phyloP scores from a whole-genome alignment of 1,284 basidiomycete species.

The Chalciporus piperatoides region DNA sequence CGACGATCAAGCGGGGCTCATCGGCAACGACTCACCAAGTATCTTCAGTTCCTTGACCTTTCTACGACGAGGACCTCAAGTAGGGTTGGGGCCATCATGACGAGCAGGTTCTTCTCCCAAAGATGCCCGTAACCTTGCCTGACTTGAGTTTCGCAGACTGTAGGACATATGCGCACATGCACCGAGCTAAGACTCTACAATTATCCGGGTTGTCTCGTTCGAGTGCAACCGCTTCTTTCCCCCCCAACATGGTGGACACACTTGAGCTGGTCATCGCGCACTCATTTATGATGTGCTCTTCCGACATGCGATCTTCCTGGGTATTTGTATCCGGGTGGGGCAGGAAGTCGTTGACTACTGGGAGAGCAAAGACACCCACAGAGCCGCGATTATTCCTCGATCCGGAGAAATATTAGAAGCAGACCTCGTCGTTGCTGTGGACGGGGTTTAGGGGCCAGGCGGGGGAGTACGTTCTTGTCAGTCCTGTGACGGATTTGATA shows the following conservation, averaged over 20 bases:
- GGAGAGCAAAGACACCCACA: conserved; percentile 19
- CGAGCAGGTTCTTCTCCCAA: conserved; percentile 4
- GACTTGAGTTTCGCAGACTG: conserved; percentile 14
- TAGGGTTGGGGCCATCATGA: conserved; percentile 29
- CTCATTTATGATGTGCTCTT: conserved; percentile 25
- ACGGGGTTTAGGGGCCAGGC: conserved; percentile 31
- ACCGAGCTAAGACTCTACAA: conserved; percentile 10
- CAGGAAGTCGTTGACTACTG: conserved; percentile 26
- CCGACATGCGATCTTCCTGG: conserved; percentile 25
- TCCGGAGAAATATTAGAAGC: conserved; percentile 20
- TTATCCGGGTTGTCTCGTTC: conserved; percentile 20
- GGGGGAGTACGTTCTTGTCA: conserved; percentile 26
- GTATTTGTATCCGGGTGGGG: conserved; percentile 26
- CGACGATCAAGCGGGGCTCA: too few species aligned
- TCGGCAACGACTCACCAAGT: too few species aligned
- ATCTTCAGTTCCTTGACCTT: too few species aligned
- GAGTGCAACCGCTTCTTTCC: conserved; percentile 20
- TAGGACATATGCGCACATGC: conserved; percentile 23
- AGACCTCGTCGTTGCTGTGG: conserved; percentile 32
- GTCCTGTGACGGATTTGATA: conserved; percentile 6
- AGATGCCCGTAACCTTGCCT: neutral
- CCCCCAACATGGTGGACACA: conserved; percentile 17
- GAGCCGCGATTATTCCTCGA: conserved; percentile 23
- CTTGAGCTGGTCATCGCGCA: conserved; percentile 28
- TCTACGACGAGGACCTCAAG: too few species aligned